Percentiles rank a stretch among this genome's conserved stretches.
Conservation (phyloP, 192 early-diverging fungal genomes). For the Powellomyces hirtus region DNA sequence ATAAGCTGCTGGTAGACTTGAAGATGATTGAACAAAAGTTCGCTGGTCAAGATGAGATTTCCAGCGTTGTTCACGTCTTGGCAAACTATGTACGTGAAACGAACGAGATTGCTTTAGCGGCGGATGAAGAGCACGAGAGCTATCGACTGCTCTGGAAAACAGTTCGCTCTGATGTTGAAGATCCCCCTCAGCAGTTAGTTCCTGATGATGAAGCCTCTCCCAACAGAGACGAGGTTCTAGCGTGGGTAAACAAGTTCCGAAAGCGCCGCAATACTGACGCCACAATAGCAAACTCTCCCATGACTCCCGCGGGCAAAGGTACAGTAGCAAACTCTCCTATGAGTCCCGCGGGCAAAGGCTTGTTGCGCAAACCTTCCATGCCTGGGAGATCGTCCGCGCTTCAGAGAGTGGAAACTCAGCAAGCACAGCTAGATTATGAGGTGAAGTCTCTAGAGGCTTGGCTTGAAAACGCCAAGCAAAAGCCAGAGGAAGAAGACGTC, state of each 20-base stretch:
- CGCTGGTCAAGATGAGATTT: slow-evolving; percentile 14
- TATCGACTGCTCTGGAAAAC: slow-evolving; percentile 1
- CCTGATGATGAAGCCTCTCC: neutral
- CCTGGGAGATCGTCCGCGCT: neutral
- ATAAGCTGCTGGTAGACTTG: neutral
- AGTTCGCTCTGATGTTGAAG: neutral
- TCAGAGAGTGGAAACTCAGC: neutral
- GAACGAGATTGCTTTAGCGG: neutral
- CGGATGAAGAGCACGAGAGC: neutral
- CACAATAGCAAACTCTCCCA: neutral
- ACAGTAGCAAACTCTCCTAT: neutral
- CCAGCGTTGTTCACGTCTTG: slow-evolving; percentile 1
- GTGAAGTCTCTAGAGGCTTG: neutral
- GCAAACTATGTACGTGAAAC: neutral
- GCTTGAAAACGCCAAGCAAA: neutral
- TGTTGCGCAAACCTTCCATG: neutral
- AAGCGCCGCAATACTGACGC: neutral
- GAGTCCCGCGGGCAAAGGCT: neutral
- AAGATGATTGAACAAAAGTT: slow-evolving; percentile 6
- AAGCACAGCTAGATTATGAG: neutral
- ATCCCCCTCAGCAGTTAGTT: neutral
- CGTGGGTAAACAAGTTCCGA: neutral
- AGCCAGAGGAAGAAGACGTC: neutral
- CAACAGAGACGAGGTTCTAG: neutral
- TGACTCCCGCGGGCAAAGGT: neutral